Evolutionary conservation across 2,329 filamentous ascomycete genomes (phyloP), one percentile per base, ranked within the genome.

Genomic region (Cladosporium austrohemisphaericum): DNA sequence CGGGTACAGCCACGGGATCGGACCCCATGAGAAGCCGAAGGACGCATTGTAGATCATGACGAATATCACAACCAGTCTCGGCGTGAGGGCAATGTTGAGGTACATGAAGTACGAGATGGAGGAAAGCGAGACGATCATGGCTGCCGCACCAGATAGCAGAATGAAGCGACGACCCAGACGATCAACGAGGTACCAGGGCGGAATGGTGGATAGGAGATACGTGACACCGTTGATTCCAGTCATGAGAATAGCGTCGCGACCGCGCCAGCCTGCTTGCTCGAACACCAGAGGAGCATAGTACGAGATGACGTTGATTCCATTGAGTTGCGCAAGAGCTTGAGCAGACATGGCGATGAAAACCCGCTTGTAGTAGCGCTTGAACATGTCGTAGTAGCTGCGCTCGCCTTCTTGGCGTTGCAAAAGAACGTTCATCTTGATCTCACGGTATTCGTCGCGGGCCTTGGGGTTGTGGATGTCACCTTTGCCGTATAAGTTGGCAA

Each of bases 271-370:
- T 29, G 93, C 93, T 52, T 91, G 91, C 70, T 96, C 91, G 62
- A 98, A 97, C 13, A 97, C 92, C 49, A 94, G 83, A 0, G 93
- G 93, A 1, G 93, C 93, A 65, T 98, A 98, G 76, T 97, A 98
- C 1, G 92, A 97, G 56, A 98, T 98, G 66, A 98, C 93, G 71
- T 98, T 98, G 74, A 98, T 98, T 57, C 93, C 93, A 72, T 97
- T 97, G 47, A 98, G 81, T 71, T 98, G 93, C 22, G 93, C 93
- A 57, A 98, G 81, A 5, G 85, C 90, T 70, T 97, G 93, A 3
- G 93, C 93, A 26, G 92, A 97, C 93, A 97, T 97, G 71, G 93
- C 93, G 66, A 97, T 97, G 64, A 97, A 89, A 57, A 97, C 92
- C 46, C 93, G 88, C 62, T 86, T 93, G 65, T 79, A 81, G 74